phyloP scores from a whole-genome alignment of 768 basidiomycete species.

The Tricholoma sp. region DNA sequence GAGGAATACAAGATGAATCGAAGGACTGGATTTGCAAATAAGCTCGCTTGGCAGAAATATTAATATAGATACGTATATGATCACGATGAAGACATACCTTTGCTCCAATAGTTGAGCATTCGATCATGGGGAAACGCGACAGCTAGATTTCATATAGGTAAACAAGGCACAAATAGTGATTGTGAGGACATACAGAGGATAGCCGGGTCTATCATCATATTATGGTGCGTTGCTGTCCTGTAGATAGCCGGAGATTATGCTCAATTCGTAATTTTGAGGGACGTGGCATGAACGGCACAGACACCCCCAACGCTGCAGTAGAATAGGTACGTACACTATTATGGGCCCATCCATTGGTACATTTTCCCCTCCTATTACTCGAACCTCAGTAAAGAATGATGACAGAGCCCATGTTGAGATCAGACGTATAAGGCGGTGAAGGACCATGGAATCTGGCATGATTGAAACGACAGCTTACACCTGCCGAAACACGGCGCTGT shows the following conservation, averaged over 20 bases:
- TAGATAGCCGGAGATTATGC: constrained; percentile 1
- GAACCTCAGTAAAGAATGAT: constrained; percentile 87
- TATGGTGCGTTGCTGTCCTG: constrained; percentile 85
- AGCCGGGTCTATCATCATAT: constrained; percentile 92
- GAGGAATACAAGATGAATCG: constrained; percentile 76
- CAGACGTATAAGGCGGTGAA: constrained; percentile 68
- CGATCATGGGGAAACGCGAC: constrained; percentile 77
- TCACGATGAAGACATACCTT: constrained; percentile 46
- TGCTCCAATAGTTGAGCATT: constrained; percentile 91
- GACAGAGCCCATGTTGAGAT: constrained; percentile 71
- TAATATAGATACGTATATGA: neutral
- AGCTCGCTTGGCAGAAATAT: constrained; percentile 41
- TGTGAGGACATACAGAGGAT: constrained; percentile 53
- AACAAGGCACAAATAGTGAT: neutral
- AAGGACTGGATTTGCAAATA: constrained; percentile 77
- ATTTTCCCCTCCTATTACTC: constrained; percentile 82
- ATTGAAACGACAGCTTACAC: no score
- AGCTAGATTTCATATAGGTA: constrained; percentile 39
- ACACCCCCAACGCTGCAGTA: neutral
- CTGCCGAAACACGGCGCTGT: no score
- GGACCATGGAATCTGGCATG: constrained; percentile 32
- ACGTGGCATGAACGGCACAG: neutral
- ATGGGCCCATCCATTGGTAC: constrained; percentile 87
- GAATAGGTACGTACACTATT: constrained; percentile 65
- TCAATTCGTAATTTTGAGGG: neutral